Evolutionary conservation across 768 basidiomycete species (phyloP).

Genomic region (Agaricus sinodeliciosus): DNA sequence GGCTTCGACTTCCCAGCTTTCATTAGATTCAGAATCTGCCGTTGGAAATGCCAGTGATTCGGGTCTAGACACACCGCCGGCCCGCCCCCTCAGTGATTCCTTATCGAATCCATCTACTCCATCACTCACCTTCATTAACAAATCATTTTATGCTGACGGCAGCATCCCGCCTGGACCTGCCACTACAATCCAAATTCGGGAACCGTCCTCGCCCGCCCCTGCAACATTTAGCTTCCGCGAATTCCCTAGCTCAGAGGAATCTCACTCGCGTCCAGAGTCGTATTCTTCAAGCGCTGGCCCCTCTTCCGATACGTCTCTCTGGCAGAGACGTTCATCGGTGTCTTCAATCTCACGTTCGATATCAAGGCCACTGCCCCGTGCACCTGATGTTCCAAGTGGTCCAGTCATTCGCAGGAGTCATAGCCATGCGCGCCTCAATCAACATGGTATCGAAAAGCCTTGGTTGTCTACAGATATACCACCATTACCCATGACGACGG

Average conservation of each 20-base stretch:
- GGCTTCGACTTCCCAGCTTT: constrained; percentile 9
- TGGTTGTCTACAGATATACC: not conserved
- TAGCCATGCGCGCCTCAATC: not conserved
- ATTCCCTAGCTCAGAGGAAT: not conserved
- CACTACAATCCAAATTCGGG: not conserved
- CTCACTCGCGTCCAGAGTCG: not conserved
- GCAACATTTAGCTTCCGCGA: no score
- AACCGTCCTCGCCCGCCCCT: no score
- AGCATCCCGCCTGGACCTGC: not conserved
- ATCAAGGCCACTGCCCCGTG: constrained; percentile 7
- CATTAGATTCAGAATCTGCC: constrained; percentile 22
- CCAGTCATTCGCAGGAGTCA: constrained; percentile 2
- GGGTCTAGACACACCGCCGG: constrained; percentile 13
- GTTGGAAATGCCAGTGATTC: constrained; percentile 27
- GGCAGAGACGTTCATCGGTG: constrained; percentile 9
- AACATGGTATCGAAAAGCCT: not conserved
- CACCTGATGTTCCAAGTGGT: not conserved
- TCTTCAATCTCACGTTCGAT: constrained; percentile 4
- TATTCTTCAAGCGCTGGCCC: not conserved
- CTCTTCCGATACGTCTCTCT: constrained; percentile 7
- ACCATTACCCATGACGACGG: not conserved
- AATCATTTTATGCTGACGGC: constrained; percentile 26
- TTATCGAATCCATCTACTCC: constrained; percentile 34
- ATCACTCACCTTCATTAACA: constrained; percentile 37
- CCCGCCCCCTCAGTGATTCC: constrained; percentile 42